Conservation (phyloP, 1,139 yeast genomes). For the Zygosaccharomyces pseudobailii region DNA sequence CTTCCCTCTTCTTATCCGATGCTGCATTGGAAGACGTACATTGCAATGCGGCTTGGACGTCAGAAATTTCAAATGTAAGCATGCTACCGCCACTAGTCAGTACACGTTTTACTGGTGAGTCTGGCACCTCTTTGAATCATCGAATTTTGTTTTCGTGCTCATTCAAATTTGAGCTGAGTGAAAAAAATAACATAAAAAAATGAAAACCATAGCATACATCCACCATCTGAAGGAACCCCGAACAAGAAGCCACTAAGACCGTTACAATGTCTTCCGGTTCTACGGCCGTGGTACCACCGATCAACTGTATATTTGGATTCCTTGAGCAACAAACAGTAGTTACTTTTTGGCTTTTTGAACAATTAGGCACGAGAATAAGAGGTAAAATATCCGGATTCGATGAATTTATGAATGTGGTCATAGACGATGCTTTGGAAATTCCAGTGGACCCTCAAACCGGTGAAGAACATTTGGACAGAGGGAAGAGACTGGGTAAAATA, state of each 20-base stretch:
- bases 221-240: too few species aligned
- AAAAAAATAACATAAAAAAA: not conserved
- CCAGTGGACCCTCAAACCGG: slow-evolving; percentile 36
- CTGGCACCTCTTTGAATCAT: not conserved
- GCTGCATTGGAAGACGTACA: slow-evolving; percentile 29
- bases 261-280: slow-evolving; percentile 13
- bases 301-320: slow-evolving; percentile 81
- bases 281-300: slow-evolving; percentile 70
- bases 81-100: not conserved
- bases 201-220: not conserved
- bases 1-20: slow-evolving; percentile 29
- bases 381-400: slow-evolving; percentile 90
- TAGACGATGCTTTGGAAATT: slow-evolving; percentile 84
- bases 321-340: slow-evolving; percentile 79
- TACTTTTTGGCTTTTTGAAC: slow-evolving; percentile 85
- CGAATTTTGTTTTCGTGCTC: not conserved
- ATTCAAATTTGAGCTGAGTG: not conserved
- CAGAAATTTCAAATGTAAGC: slow-evolving; percentile 22
- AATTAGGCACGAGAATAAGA: slow-evolving; percentile 67
- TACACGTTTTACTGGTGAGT: not conserved
- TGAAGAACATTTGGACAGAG: slow-evolving; percentile 26
- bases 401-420: slow-evolving; percentile 95
- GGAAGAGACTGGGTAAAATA: slow-evolving; percentile 56
- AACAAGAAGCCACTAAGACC: not conserved
- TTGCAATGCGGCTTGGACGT: slow-evolving; percentile 26